Evolutionary conservation across 2,329 filamentous ascomycete species (phyloP), one percentile per base, ranked within the genome.

Genomic region (Elsinoe batatas): DNA sequence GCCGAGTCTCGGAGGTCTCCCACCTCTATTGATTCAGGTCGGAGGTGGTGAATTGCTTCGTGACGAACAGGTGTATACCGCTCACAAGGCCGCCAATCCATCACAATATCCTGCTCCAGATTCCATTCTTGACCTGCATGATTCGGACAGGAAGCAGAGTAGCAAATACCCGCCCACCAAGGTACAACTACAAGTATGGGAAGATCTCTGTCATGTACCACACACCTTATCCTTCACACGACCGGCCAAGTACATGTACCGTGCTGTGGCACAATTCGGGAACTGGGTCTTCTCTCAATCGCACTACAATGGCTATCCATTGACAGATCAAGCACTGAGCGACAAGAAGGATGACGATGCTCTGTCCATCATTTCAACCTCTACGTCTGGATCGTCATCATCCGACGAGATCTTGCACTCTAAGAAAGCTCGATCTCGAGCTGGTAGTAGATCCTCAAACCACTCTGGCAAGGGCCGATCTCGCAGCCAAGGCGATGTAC

Each of bases 241-340:
- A n/a, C 93, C 93, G 0, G 93, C 91, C 44, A 97, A 97, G 68
- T 87, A 87, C 71, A 96, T 97, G 90, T 97, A 89, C 68, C 81
- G 91, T 47, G 88, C 88, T 1, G 83, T 96, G 53, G 87, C 93
- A 0, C 91, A 96, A 62, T 97, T 98, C 65, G 87, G 90, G 1
- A 89, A 91, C 0, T 97, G 91, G 91, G 18, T 42, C 7, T 55
- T 44, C 32, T 37, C 53, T 13, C 38, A 55, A 32, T 46, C 38
- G 5, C n/a, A 18, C 1, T 11, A 86, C 87, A 0, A 76, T 96
- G 18, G 88, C 91, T 0, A 89, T 90, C 0, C 91, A 11, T 30
- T 44, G 5, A 96, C 65, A 79, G 88, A 58, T 81, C 79, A 1
- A 81, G 82, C 1, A 91, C 95, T 55, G 87, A 93, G 20, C 11